A percentile compares a stretch with the other conserved stretches of the same genome.
Evolutionary conservation across 2,329 filamentous ascomycete genomes (phyloP).

Genomic region (Pestalotiopsis sp.): DNA sequence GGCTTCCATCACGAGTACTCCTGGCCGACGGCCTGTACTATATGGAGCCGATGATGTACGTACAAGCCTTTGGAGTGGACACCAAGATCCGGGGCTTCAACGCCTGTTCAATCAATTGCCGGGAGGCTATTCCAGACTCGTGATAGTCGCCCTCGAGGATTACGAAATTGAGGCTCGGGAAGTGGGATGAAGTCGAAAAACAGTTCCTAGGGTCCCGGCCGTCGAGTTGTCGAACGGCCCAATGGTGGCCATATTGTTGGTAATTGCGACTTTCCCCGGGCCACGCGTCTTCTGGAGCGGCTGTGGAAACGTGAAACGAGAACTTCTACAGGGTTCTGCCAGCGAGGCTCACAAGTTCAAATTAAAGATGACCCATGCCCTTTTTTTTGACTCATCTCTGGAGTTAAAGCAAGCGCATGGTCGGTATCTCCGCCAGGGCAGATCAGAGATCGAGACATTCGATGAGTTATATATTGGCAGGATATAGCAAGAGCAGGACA

Average conservation of each 20-base stretch:
- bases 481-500: too few relatives aligned
- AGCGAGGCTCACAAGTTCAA: not conserved
- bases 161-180: constrained; percentile 4
- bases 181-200: not conserved
- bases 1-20: not conserved
- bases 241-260: not conserved
- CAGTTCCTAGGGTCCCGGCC: not conserved
- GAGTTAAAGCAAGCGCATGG: not conserved
- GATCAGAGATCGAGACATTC: not conserved
- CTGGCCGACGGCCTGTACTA: not conserved
- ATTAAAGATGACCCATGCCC: not conserved
- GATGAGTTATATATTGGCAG: too few relatives aligned
- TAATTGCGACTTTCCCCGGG: not conserved
- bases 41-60: not conserved
- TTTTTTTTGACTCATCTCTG: not conserved
- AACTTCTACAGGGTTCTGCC: not conserved
- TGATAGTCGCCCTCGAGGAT: not conserved
- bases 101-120: constrained; percentile 6
- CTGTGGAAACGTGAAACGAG: not conserved
- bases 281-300: not conserved
- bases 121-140: not conserved
- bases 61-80: not conserved
- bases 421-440: not conserved
- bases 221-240: not conserved
- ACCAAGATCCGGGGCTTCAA: not conserved